phyloP scores from a whole-genome alignment of 495 filamentous ascomycete genomes.

The Pseudomonodictys pantanalensis region DNA sequence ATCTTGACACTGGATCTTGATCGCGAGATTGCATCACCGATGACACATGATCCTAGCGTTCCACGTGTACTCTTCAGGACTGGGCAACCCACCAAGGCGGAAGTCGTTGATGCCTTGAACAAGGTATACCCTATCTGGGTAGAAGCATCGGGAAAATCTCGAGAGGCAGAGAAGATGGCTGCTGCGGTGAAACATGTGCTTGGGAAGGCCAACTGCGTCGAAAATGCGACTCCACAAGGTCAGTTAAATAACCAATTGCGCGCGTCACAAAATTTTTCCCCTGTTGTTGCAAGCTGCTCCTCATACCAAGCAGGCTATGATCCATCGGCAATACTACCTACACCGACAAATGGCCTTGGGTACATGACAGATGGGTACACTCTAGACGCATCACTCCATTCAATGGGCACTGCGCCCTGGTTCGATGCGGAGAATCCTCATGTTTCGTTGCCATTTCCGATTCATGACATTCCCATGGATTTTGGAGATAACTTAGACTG shows the following conservation, averaged over 20 bases:
- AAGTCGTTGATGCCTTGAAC: slow-evolving; percentile 17
- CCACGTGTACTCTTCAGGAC: slow-evolving; percentile 4
- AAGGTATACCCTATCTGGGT: slow-evolving; percentile 7
- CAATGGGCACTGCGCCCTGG: neutral
- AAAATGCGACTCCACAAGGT: neutral
- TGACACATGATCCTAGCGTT: neutral
- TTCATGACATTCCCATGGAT: neutral
- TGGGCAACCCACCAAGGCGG: slow-evolving; percentile 10
- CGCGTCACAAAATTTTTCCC: neutral
- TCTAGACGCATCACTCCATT: neutral
- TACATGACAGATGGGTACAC: neutral
- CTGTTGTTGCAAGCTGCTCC: neutral
- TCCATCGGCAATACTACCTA: too few relatives aligned
- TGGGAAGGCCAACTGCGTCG: slow-evolving; percentile 7
- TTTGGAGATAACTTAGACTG: slow-evolving; percentile 2
- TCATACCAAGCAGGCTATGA: neutral
- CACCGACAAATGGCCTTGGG: too few relatives aligned
- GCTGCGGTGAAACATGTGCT: slow-evolving; percentile 14
- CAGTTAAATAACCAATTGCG: neutral
- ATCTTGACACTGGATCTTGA: slow-evolving; percentile 39
- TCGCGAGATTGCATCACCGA: slow-evolving; percentile 7
- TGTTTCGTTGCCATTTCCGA: neutral
- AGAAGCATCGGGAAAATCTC: slow-evolving; percentile 7
- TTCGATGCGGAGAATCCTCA: neutral
- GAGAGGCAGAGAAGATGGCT: slow-evolving; percentile 15